A percentile compares a stretch with the other conserved stretches of the same genome.
Evolutionary conservation across 345 rosid genomes (phyloP).

Genomic region (Limnanthes douglasii): DNA sequence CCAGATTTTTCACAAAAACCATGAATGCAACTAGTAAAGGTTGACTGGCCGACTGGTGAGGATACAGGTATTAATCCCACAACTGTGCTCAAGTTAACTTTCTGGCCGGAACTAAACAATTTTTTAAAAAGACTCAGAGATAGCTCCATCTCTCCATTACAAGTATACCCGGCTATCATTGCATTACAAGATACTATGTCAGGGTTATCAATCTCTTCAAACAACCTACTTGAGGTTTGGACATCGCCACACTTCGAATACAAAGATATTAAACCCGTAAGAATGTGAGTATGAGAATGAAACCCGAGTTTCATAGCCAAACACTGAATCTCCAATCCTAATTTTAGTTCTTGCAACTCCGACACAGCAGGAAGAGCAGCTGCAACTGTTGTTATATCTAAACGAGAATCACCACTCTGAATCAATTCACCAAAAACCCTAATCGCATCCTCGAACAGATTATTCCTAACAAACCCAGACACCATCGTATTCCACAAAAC

Average conservation of each 20-base stretch:
- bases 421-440: slow-evolving; percentile 32
- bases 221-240: slow-evolving; percentile 23
- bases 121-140: slow-evolving; percentile 38
- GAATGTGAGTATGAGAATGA: slow-evolving; percentile 30
- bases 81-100: slow-evolving; percentile 40
- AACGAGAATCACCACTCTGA: slow-evolving; percentile 13
- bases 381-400: slow-evolving; percentile 38
- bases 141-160: slow-evolving; percentile 30
- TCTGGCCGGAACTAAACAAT: slow-evolving; percentile 27
- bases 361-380: slow-evolving; percentile 60
- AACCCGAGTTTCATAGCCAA: slow-evolving; percentile 36
- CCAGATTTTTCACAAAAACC: slow-evolving; percentile 36
- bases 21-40: slow-evolving; percentile 35
- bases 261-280: slow-evolving; percentile 48
- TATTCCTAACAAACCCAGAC: slow-evolving; percentile 41
- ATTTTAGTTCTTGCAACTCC: slow-evolving; percentile 44
- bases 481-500: slow-evolving; percentile 52
- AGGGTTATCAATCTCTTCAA: slow-evolving; percentile 27
- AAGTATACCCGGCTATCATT: slow-evolving; percentile 58
- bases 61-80: slow-evolving; percentile 51
- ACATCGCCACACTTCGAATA: slow-evolving; percentile 50
- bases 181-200: slow-evolving; percentile 71
- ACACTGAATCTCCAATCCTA: slow-evolving; percentile 52
- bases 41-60: slow-evolving; percentile 38
- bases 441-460: slow-evolving; percentile 31